Conservation (phyloP, 2,329 filamentous ascomycete species). For the Hypoxylon sp. region DNA sequence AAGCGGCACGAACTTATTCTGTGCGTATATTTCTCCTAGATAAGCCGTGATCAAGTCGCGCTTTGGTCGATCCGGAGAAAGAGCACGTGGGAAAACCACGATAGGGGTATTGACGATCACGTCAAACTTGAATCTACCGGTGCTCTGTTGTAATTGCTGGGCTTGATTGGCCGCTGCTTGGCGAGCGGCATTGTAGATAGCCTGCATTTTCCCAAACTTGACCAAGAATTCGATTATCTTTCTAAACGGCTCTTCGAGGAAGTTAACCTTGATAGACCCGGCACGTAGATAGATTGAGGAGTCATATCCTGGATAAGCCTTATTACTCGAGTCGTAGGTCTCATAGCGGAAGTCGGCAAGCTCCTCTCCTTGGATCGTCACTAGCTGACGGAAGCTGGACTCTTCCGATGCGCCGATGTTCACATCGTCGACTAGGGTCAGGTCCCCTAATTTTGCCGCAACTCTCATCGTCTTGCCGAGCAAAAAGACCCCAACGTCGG, state of each 20-base stretch:
- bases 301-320: conserved; percentile 89
- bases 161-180: conserved; percentile 95
- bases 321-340: conserved; percentile 81
- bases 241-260: conserved; percentile 94
- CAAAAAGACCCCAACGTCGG: conserved; percentile 89
- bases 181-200: conserved; percentile 95
- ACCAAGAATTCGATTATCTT: conserved; percentile 98
- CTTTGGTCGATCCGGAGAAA: conserved; percentile 72
- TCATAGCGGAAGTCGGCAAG: conserved; percentile 97
- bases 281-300: conserved; percentile 89
- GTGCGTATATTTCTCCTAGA: conserved; percentile 95
- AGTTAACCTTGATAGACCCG: conserved; percentile 96
- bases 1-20: conserved; percentile 88
- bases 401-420: conserved; percentile 86
- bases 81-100: conserved; percentile 86
- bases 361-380: conserved; percentile 95
- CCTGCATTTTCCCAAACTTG: conserved; percentile 99
- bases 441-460: conserved; percentile 83
- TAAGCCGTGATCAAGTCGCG: conserved; percentile 91
- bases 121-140: conserved; percentile 92
- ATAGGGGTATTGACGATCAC: conserved; percentile 94
- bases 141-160: conserved; percentile 89
- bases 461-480: conserved; percentile 87
- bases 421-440: conserved; percentile 91
- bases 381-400: conserved; percentile 83